phyloP scores from a whole-genome alignment of 495 filamentous ascomycete species.

The Penicillium verhagenii region DNA sequence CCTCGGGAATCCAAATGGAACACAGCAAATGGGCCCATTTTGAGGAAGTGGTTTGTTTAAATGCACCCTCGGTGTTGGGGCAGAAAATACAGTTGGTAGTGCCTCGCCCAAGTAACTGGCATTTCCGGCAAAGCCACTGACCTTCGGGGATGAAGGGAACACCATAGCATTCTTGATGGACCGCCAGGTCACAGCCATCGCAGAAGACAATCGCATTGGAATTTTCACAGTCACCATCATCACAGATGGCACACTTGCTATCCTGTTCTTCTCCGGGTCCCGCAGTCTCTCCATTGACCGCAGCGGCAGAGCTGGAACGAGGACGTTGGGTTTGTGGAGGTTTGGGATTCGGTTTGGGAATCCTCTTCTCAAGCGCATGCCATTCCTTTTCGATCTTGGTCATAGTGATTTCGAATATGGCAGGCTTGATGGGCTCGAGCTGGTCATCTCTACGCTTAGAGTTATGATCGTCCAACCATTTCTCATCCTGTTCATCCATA shows the following conservation, averaged over 20 bases:
- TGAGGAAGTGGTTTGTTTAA: slow-evolving; percentile 93
- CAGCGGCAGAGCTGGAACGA: slow-evolving; percentile 86
- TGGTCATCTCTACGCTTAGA: slow-evolving; percentile 65
- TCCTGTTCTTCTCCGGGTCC: slow-evolving; percentile 89
- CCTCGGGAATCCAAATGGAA: slow-evolving; percentile 97
- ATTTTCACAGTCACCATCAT: slow-evolving; percentile 98
- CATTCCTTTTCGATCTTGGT: slow-evolving; percentile 99
- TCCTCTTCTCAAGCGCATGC: slow-evolving; percentile 92
- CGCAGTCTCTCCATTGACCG: slow-evolving; percentile 84
- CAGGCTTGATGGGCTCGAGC: slow-evolving; percentile 79
- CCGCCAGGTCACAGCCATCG: slow-evolving; percentile 94
- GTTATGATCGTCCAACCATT: slow-evolving; percentile 90
- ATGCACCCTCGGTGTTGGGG: slow-evolving; percentile 94
- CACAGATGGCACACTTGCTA: slow-evolving; percentile 95
- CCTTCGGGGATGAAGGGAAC: slow-evolving; percentile 98
- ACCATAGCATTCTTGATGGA: slow-evolving; percentile 99
- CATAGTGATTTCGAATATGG: slow-evolving; percentile 95
- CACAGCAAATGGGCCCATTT: slow-evolving; percentile 97
- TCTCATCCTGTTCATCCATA: slow-evolving; percentile 98
- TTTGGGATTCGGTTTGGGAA: slow-evolving; percentile 94
- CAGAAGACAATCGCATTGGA: slow-evolving; percentile 99
- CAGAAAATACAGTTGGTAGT: slow-evolving; percentile 97
- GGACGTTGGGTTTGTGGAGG: slow-evolving; percentile 89
- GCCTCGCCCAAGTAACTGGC: slow-evolving; percentile 88
- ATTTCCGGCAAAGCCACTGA: slow-evolving; percentile 97